Evolutionary conservation across 768 basidiomycete species (phyloP).

Genomic region (Trametes villosa): DNA sequence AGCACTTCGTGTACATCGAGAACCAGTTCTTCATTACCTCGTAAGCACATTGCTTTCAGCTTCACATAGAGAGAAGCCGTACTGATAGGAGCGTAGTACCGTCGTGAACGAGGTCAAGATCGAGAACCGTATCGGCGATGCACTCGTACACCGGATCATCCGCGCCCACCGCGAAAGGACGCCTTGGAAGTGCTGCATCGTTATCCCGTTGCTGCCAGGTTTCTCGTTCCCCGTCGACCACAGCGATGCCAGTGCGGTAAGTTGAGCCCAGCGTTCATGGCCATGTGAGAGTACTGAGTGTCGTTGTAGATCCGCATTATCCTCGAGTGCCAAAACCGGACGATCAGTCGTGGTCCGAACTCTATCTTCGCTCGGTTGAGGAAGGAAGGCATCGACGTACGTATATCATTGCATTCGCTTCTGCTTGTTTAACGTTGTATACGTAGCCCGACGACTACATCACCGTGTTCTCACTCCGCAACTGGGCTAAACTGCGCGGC

Average conservation of each 20-base stretch:
- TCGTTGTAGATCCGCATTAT: conserved; percentile 82
- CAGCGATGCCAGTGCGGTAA: conserved; percentile 87
- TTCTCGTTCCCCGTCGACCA: conserved; percentile 94
- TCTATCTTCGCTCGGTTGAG: conserved; percentile 88
- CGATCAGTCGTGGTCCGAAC: conserved; percentile 85
- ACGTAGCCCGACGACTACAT: conserved; percentile 92
- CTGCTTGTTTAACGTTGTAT: background rate
- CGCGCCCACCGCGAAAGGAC: conserved; percentile 81
- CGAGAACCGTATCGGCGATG: conserved; percentile 95
- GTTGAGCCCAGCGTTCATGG: conserved; percentile 33
- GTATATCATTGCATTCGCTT: conserved; percentile 27
- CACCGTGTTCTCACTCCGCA: conserved; percentile 85
- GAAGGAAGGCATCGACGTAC: conserved; percentile 87
- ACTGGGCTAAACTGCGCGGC: conserved; percentile 90
- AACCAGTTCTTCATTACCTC: conserved; percentile 93
- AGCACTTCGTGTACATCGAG: conserved; percentile 98
- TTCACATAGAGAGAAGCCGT: background rate
- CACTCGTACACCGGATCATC: conserved; percentile 88
- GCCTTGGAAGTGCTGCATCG: conserved; percentile 90
- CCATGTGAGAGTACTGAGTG: background rate
- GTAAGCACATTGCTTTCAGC: conserved; percentile 48
- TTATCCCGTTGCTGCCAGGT: conserved; percentile 91
- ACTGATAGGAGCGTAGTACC: conserved; percentile 53
- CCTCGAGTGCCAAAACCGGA: conserved; percentile 91
- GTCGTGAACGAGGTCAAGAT: conserved; percentile 81